Evolutionary conservation across 805 yeast species (phyloP), one percentile per base, ranked within the genome.

Genomic region (Saccharomyces kudriavzevii): DNA sequence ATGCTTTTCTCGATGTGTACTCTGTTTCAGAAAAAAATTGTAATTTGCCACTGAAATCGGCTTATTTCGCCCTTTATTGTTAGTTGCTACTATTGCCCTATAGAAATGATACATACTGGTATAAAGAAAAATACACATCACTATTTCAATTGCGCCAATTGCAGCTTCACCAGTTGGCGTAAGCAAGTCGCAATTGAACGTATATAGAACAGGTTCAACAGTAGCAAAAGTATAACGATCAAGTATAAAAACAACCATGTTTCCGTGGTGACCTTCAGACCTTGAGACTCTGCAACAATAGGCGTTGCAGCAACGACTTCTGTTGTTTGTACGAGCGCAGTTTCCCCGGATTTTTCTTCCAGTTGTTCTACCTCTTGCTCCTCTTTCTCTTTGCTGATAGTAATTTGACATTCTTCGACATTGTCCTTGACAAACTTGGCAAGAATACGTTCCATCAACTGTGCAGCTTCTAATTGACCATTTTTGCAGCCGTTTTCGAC

Each of bases 401-500:
- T 52, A n/a, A 56, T 54, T 10, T 49, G 46, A 10, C 55, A 47
- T 35, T 57, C 57, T 47, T 46, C 56, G 2, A 62, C 57, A 49
- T 58, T 54, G 5, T 63, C 60, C 2, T 58, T 58, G 2, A 73
- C 57, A 13, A 60, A 62, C 11, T 61, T 58, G n/a, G 60, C 46
- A 4, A 74, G 27, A 4, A 68, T 51, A 13, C 60, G 58, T 1
- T 69, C 52, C 52, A 87, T 69, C 10, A 75, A 78, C 49, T 74
- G 76, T 11, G 87, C 79, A 2, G 83, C 84, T 4, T 80, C 77
- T 48, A 77, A 74, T 67, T 90, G 97, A 0, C 99, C 99, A 31
- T 83, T 81, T 48, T 77, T 72, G 13, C 96, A 84, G 53, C 91
- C 91, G 57, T 83, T 85, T 65, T 94, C 98, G 57, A 94, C 86